Conservation (phyloP, 805 yeast genomes). For the Wickerhamiella kurtzmanii region DNA sequence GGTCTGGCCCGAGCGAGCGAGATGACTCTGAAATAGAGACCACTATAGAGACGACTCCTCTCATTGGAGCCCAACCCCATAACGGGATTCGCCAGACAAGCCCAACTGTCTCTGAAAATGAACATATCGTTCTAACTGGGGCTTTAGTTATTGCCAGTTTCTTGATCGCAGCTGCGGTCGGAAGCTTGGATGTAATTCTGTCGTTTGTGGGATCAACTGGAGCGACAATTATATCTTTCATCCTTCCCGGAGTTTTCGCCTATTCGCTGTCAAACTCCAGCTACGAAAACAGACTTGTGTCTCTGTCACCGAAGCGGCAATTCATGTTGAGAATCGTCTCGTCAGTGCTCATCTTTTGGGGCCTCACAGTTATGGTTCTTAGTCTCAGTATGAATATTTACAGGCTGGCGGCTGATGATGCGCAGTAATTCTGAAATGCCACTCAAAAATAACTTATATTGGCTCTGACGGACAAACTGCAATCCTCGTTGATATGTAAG, state of each 20-base stretch:
- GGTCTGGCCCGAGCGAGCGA: neutral
- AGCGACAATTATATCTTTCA: slow-evolving; percentile 81
- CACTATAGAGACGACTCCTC: neutral
- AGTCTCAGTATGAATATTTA: slow-evolving; percentile 34
- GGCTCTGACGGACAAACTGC: no score
- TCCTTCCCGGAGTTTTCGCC: slow-evolving; percentile 79
- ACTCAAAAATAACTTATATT: no score
- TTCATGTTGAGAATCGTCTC: slow-evolving; percentile 30
- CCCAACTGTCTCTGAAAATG: slow-evolving; percentile 9
- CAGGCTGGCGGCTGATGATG: neutral
- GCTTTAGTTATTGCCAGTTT: slow-evolving; percentile 42
- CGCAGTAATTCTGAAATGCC: no score
- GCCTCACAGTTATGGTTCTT: slow-evolving; percentile 54
- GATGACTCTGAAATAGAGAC: slow-evolving; percentile 1
- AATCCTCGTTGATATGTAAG: no score
- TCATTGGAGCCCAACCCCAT: neutral
- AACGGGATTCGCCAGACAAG: neutral
- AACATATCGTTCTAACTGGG: slow-evolving; percentile 31
- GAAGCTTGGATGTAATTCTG: slow-evolving; percentile 65
- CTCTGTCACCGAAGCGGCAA: slow-evolving; percentile 5
- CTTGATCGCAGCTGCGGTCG: slow-evolving; percentile 48
- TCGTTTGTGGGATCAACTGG: slow-evolving; percentile 91
- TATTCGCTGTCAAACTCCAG: slow-evolving; percentile 46
- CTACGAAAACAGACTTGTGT: slow-evolving; percentile 12
- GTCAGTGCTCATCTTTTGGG: slow-evolving; percentile 49